A percentile compares a stretch with the other conserved stretches of the same genome.
Conservation (phyloP, 306 rosid species). For the Betula pendula region DNA sequence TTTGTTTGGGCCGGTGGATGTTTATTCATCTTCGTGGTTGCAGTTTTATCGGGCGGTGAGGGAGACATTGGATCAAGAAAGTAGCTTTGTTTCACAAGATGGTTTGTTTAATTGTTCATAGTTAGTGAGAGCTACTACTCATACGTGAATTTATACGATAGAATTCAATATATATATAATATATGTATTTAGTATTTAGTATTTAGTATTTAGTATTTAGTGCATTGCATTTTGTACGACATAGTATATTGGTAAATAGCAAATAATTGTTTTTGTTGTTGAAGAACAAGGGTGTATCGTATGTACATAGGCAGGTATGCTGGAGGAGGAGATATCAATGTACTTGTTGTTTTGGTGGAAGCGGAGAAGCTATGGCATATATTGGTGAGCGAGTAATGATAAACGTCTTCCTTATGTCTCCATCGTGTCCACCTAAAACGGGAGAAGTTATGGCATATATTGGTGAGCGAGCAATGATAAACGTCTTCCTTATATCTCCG, state of each 20-base stretch:
- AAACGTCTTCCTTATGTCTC: too few relatives aligned
- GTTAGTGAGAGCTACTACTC: conserved; percentile 33
- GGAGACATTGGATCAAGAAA: conserved; percentile 59
- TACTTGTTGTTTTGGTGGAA: conserved; percentile 39
- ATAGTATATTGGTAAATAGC: conserved; percentile 31
- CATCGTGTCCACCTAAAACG: too few relatives aligned
- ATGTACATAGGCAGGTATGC: conserved; percentile 49
- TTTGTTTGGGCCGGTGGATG: conserved; percentile 63
- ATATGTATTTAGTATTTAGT: conserved; percentile 13
- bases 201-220: background rate
- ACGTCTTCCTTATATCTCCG: too few relatives aligned
- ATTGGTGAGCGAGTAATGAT: conserved; percentile 50
- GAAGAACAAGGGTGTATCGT: conserved; percentile 41
- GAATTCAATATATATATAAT: conserved; percentile 8
- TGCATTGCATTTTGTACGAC: conserved; percentile 25
- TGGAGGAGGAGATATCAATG: conserved; percentile 36
- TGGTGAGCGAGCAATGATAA: too few relatives aligned
- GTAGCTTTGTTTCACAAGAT: conserved; percentile 57
- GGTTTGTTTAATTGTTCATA: conserved; percentile 72
- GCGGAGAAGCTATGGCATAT: conserved; percentile 33
- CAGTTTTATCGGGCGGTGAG: conserved; percentile 69
- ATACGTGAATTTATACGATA: conserved; percentile 30
- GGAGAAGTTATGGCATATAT: too few relatives aligned
- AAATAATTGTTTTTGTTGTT: conserved; percentile 44
- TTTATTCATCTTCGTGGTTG: conserved; percentile 75